phyloP scores from a whole-genome alignment of 176 grass and related monocot species.

The Lolium multiflorum region DNA sequence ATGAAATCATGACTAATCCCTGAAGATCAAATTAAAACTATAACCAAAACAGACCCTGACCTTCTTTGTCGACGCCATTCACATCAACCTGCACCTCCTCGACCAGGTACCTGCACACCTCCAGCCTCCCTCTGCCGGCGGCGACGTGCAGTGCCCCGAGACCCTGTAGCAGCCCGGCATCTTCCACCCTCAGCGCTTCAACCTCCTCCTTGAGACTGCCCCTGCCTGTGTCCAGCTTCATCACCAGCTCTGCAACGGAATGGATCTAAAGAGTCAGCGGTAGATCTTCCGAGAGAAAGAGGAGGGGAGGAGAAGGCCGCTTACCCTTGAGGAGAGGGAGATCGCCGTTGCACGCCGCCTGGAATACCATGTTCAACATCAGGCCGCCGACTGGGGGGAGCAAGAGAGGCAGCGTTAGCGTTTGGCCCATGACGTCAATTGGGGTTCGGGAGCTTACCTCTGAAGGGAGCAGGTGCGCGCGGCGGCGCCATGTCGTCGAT shows the following conservation, averaged over 20 bases:
- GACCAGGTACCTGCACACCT: constrained; percentile 24
- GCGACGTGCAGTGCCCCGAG: constrained; percentile 18
- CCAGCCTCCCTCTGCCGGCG: neutral
- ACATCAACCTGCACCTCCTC: constrained; percentile 23
- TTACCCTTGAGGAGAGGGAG: neutral
- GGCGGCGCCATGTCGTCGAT: constrained; percentile 5
- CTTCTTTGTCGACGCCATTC: neutral
- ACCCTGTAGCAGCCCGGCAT: neutral
- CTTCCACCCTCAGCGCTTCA: too few relatives aligned
- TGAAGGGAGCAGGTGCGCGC: neutral
- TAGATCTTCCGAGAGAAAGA: neutral
- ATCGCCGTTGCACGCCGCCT: neutral
- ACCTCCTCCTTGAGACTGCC: too few relatives aligned
- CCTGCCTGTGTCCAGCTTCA: too few relatives aligned
- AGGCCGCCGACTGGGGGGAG: neutral
- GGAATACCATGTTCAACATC: neutral
- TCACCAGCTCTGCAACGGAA: neutral
- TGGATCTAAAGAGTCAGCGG: neutral
- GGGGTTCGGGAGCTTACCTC: neutral
- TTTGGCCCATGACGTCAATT: neutral
- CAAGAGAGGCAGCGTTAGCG: neutral
- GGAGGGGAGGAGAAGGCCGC: neutral
- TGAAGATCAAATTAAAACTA: neutral
- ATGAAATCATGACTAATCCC: too few relatives aligned
- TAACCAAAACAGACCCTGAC: neutral